Percentiles rank a stretch among this genome's conserved stretches.
Evolutionary conservation across 1,284 basidiomycete genomes (phyloP).

Genomic region (Abortiporus biennis): DNA sequence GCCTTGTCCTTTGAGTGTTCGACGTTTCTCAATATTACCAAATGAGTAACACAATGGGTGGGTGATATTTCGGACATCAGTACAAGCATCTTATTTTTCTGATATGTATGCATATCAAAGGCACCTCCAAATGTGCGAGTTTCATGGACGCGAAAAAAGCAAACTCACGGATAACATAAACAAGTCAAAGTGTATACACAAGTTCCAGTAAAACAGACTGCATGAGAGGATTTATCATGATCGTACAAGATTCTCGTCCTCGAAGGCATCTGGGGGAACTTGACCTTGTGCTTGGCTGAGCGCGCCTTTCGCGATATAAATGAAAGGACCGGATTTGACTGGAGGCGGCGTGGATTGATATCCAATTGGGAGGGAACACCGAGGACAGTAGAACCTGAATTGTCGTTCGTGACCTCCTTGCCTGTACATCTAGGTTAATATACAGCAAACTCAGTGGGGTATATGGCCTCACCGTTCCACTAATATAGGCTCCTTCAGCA

Average conservation of each 20-base stretch:
- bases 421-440: constrained; percentile 27
- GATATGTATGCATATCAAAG: too few relatives aligned
- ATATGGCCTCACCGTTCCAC: constrained; percentile 56
- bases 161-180: not conserved
- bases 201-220: too few relatives aligned
- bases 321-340: constrained; percentile 60
- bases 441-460: constrained; percentile 3
- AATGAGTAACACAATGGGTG: too few relatives aligned
- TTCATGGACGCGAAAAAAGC: not conserved
- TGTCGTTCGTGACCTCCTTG: constrained; percentile 67
- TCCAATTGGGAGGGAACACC: constrained; percentile 67
- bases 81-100: too few relatives aligned
- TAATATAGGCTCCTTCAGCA: constrained; percentile 55
- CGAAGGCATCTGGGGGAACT: constrained; percentile 70
- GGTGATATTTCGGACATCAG: too few relatives aligned
- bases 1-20: too few relatives aligned
- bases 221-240: not conserved
- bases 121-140: not conserved
- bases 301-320: constrained; percentile 70
- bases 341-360: constrained; percentile 73
- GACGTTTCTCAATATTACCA: too few relatives aligned
- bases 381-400: constrained; percentile 67
- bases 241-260: constrained; percentile 37
- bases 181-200: too few relatives aligned
- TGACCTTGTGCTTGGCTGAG: constrained; percentile 76